Base-by-base conservation (phyloP, 208 protist genomes). In the Leptomonas pyrrhocoris region DNA sequence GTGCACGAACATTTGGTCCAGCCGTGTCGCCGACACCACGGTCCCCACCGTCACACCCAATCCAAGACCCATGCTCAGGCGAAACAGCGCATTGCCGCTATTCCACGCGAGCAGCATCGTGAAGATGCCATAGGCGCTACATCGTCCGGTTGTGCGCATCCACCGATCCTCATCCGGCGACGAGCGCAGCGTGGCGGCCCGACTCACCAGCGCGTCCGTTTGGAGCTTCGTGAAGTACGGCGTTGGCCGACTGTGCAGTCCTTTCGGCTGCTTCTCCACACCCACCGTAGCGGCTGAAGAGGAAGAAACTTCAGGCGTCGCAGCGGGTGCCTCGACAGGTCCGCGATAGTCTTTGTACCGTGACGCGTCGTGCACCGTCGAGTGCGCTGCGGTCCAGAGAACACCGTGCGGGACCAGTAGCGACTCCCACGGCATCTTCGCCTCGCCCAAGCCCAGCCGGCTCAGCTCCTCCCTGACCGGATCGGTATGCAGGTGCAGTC, bases 101-200 rank as follows among this genome's bases (percentile, higher is more conserved):
- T 93, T 95, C 88, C 87, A 93, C 48, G 78, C 71, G 23, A 95
- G 68, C 56, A 95, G 65, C 80, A 82, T 88, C 19, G 77, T 77
- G 19, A 86, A 25, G 48, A 86, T 73, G 42, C 90, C 90, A 73
- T 89, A 92, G 3, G 65, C 48, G 23, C 75, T 71, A 9, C 83
- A 82, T 16, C 90, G 85, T 34, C 81, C 81, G 7, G 76, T 74
- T 12, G 85, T 87, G 16, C 66, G 54, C 34, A 78, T 68, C 90
- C 90, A 95, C 28, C 90, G 85, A 30, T 84, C 69, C 64, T 95
- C 84, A 16, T 87, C 84, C 28, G 76, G 15, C 13, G 76, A 86
- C 50, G 73, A 25, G n/a, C 77, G 83, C 49, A 81, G 63, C 30
- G 53, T 59, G 68, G 89, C 79, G 18, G 80, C 78, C 0, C 67